Base-by-base conservation (phyloP, 768 basidiomycete genomes). In the Suillus decipiens region DNA sequence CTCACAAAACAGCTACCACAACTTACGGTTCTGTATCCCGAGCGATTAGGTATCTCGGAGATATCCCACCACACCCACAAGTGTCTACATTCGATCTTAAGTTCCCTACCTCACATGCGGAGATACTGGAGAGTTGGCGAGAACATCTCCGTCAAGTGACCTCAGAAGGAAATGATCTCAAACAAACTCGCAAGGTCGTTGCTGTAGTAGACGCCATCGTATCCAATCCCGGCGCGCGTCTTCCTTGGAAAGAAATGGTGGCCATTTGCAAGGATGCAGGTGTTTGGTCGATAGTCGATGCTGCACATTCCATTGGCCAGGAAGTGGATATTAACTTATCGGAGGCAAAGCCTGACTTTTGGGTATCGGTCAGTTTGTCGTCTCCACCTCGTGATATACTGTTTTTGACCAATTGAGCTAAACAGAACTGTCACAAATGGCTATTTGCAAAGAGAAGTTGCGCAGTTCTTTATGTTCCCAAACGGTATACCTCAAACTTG, bases 381-480 rank as follows among this genome's bases (percentile, higher is more conserved):
- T 34, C 31, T 34, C 39, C 19, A 3, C 12, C 22, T 31, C 9
- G 9, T 12, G 31, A 19, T 45, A 28, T 10, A 41, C 19, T 37
- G 2, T 19, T 59, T 31, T 19, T 50, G 24, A 45, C 37, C 36
- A 17, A 22, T 17, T 10, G 48, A 12, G 17, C 41, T 3, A 1
- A n/a, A 59, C 64, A 91, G 86, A 94, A 94, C 68, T 89, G 89
- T 67, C 90, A 95, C 75, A 95, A 95, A 74, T 96, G 94, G 93
- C 76, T 94, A 2, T 87, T 81, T 68, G 80, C 85, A 3, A 89
- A 91, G 72, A 82, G 93, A 7, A 79, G 85, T 1, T 86, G 82
- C 53, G 87, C 90, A 0, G 78, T 89, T 17, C 77, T 95, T 19
- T 95, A 95, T 71, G 89, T 92, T 8, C 89, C 93, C 0, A 81